These are phyloP conservation scores for Phytophthora tentaculata DNA, from an alignment of 352 stramenopile species.

Conservation along the genomic window DNA sequence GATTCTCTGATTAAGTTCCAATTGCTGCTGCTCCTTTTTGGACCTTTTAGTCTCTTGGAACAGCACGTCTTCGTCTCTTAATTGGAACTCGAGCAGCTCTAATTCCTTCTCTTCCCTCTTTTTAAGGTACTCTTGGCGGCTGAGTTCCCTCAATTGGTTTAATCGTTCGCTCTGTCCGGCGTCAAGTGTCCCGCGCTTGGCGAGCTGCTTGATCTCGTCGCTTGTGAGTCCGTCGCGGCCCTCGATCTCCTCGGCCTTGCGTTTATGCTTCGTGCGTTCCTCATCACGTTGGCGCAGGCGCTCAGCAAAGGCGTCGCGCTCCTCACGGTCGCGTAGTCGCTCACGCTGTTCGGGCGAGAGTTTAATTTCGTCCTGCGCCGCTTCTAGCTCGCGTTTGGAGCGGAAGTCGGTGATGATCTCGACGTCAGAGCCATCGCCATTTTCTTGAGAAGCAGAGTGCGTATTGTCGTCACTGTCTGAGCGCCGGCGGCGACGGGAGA, in stretches of 20 bases:
- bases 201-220: conserved; percentile 87
- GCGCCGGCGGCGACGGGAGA: conserved; percentile 41
- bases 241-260: conserved; percentile 50
- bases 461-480: conserved; percentile 21
- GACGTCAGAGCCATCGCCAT: conserved; percentile 22
- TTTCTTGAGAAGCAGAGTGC: conserved; percentile 4
- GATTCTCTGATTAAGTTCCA: conserved; percentile 91
- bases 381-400: conserved; percentile 45
- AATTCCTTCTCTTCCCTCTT: conserved; percentile 98
- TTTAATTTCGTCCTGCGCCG: conserved; percentile 25
- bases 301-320: conserved; percentile 87
- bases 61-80: conserved; percentile 80
- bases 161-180: conserved; percentile 65
- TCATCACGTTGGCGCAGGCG: conserved; percentile 80
- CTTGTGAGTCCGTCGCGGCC: conserved; percentile 52
- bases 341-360: conserved; percentile 52
- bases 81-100: conserved; percentile 89
- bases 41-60: conserved; percentile 83
- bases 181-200: conserved; percentile 74
- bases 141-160: conserved; percentile 89
- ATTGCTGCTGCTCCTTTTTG: conserved; percentile 78
- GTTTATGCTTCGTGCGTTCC: conserved; percentile 65
- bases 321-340: conserved; percentile 63
- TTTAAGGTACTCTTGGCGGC: conserved; percentile 96
- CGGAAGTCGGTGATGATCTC: conserved; percentile 53